phyloP scores from a whole-genome alignment of 2,329 filamentous ascomycete species.

The Plectosphaerella plurivora region DNA sequence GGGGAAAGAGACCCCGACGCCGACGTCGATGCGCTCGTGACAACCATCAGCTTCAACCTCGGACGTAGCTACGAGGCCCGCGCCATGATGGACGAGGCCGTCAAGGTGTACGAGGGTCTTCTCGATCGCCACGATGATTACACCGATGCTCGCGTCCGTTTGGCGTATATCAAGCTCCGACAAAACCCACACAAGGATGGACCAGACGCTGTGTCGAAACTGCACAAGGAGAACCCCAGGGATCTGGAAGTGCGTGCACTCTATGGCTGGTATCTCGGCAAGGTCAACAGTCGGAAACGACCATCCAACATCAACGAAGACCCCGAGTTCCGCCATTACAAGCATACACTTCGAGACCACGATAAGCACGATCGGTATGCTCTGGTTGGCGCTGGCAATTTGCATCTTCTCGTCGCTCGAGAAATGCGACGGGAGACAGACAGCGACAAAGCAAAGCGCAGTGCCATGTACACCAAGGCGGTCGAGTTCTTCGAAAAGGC shows the following conservation, averaged over 20 bases:
- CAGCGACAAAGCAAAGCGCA: constrained; percentile 84
- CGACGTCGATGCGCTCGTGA: constrained; percentile 88
- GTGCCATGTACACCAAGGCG: constrained; percentile 80
- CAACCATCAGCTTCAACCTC: constrained; percentile 95
- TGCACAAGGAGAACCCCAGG: constrained; percentile 77
- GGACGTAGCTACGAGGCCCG: constrained; percentile 89
- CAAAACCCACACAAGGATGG: constrained; percentile 81
- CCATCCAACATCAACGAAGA: constrained; percentile 81
- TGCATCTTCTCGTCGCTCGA: constrained; percentile 79
- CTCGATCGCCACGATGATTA: constrained; percentile 85
- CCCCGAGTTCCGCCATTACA: constrained; percentile 88
- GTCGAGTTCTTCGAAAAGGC: constrained; percentile 99
- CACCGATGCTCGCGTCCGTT: constrained; percentile 80
- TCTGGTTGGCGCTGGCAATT: constrained; percentile 92
- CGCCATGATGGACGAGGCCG: constrained; percentile 74
- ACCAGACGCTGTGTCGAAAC: constrained; percentile 75
- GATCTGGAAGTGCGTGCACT: constrained; percentile 90
- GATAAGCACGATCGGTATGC: constrained; percentile 99
- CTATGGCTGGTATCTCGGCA: constrained; percentile 93
- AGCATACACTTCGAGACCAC: constrained; percentile 87
- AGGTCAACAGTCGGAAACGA: constrained; percentile 72
- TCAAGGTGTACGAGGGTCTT: constrained; percentile 82
- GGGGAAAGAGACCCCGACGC: constrained; percentile 68
- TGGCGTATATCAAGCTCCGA: constrained; percentile 85
- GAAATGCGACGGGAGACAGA: constrained; percentile 94